Percentiles rank a stretch among this genome's conserved stretches.
phyloP scores from a whole-genome alignment of 202 grass and related monocot species.

The Alloteropsis angusta region DNA sequence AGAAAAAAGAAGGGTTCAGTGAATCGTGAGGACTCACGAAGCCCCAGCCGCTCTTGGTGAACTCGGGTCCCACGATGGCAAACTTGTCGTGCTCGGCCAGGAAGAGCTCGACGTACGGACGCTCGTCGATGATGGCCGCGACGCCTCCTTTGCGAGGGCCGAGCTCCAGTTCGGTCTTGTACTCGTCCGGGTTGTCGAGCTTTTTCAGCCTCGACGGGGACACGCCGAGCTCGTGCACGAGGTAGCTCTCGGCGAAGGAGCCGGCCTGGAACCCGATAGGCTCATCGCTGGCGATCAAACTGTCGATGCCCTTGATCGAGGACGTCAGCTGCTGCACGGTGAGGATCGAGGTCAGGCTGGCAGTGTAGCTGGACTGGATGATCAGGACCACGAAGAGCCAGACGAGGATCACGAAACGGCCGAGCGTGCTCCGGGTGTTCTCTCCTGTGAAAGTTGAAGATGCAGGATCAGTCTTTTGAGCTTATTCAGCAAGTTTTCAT shows the following conservation, averaged over 20 bases:
- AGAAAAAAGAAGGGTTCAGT: background rate
- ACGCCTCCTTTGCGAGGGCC: slow-evolving; percentile 59
- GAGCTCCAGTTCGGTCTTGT: slow-evolving; percentile 43
- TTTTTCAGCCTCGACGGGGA: slow-evolving; percentile 43
- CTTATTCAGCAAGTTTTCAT: background rate
- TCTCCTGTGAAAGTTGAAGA: slow-evolving; percentile 45
- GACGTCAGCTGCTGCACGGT: slow-evolving; percentile 72
- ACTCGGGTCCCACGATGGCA: slow-evolving; percentile 54
- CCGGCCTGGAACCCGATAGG: slow-evolving; percentile 67
- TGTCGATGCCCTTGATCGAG: slow-evolving; percentile 55
- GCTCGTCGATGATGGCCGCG: slow-evolving; percentile 63
- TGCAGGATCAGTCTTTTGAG: background rate
- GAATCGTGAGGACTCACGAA: slow-evolving; percentile 43
- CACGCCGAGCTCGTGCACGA: slow-evolving; percentile 53
- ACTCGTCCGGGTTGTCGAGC: slow-evolving; percentile 39
- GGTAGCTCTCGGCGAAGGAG: slow-evolving; percentile 72
- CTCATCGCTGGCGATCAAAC: slow-evolving; percentile 39
- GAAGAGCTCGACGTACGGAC: slow-evolving; percentile 56
- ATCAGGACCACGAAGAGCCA: slow-evolving; percentile 93
- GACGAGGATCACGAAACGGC: slow-evolving; percentile 62
- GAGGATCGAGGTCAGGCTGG: slow-evolving; percentile 72
- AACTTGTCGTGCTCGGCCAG: slow-evolving; percentile 34
- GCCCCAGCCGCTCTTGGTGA: slow-evolving; percentile 81
- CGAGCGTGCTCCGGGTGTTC: slow-evolving; percentile 61
- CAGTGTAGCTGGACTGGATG: slow-evolving; percentile 82